Percentiles rank a stretch among this genome's conserved stretches.
phyloP scores from a whole-genome alignment of 176 grass and related monocot species.

The Coix lacrymajobi region DNA sequence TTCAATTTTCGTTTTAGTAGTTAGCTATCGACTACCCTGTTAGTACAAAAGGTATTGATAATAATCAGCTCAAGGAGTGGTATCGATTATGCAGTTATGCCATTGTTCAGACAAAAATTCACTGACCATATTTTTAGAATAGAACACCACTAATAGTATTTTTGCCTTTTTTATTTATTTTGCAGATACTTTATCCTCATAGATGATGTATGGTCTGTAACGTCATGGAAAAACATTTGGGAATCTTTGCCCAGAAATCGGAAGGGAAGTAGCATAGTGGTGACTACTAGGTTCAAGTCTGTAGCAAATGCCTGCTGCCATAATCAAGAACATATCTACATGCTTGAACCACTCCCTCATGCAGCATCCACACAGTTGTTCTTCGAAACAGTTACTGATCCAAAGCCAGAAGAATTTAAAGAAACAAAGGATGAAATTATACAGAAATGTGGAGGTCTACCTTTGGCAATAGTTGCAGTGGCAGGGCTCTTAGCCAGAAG shows the following conservation, averaged over 20 bases:
- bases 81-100: too few species aligned
- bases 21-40: too few species aligned
- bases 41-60: too few species aligned
- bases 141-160: background rate
- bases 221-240: background rate
- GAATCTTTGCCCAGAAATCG: background rate
- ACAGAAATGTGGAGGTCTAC: background rate
- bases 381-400: background rate
- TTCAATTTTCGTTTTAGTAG: background rate
- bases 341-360: background rate
- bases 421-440: background rate
- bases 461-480: background rate
- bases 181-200: background rate
- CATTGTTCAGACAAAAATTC: background rate
- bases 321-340: background rate
- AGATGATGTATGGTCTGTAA: background rate
- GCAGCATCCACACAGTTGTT: background rate
- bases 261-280: background rate
- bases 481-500: background rate
- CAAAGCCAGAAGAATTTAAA: background rate
- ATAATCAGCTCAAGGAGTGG: too few species aligned
- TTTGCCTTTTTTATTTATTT: fast-evolving
- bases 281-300: background rate
- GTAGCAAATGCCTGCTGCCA: background rate
- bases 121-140: background rate